A percentile compares a stretch with the other conserved stretches of the same genome.
Evolutionary conservation across 305 asterid species (phyloP).

Genomic region (Withania somnifera): DNA sequence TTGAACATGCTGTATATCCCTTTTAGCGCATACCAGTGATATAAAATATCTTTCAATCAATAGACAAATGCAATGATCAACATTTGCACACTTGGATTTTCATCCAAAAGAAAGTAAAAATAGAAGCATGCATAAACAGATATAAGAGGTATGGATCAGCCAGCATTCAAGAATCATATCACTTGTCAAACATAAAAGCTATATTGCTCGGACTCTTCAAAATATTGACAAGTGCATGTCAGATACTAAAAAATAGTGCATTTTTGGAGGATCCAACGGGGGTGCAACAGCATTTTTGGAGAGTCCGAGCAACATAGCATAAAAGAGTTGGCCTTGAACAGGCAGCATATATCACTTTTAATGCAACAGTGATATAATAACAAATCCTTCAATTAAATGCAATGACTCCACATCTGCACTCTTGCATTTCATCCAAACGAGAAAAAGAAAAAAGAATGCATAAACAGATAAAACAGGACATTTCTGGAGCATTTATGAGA

Average conservation of each 20-base stretch:
- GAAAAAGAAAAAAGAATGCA: neutral
- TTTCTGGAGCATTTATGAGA: slow-evolving; percentile 6
- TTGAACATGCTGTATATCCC: too few species aligned
- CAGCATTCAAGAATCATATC: neutral
- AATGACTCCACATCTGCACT: neutral
- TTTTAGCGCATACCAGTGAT: too few species aligned
- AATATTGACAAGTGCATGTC: too few species aligned
- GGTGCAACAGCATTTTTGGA: too few species aligned
- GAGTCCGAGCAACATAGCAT: too few species aligned
- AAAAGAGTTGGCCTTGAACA: neutral
- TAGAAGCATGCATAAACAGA: neutral
- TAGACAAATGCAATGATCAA: neutral
- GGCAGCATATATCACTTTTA: neutral
- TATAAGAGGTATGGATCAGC: neutral
- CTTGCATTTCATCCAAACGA: neutral
- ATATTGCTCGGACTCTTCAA: too few species aligned
- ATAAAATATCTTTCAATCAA: neutral
- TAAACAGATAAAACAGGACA: neutral
- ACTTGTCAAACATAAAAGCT: neutral
- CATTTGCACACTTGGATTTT: neutral
- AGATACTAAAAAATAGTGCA: too few species aligned
- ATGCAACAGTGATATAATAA: neutral
- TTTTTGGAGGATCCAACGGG: too few species aligned
- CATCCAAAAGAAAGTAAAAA: neutral
- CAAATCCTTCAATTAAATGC: neutral